A percentile compares a stretch with the other conserved stretches of the same genome.
Conservation (phyloP, 164 flowering plant species). For the Euptelea pleiosperma region DNA sequence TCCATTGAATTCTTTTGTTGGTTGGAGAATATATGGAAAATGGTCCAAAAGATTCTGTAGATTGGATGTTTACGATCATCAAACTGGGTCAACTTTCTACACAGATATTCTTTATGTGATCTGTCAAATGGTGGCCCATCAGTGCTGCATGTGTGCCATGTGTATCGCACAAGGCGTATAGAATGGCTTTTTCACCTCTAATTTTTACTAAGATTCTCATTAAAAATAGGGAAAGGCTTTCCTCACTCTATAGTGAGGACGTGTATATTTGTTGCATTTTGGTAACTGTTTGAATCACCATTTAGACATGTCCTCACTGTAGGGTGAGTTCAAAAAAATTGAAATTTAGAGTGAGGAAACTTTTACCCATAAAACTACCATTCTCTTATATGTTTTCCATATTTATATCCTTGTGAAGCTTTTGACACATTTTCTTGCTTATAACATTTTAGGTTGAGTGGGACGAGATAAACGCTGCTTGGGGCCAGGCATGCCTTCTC, state of each 20-base stretch:
- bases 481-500: constrained; percentile 99
- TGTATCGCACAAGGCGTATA: not conserved
- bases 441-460: constrained; percentile 72
- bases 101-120: too few relatives aligned
- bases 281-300: too few relatives aligned
- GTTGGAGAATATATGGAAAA: too few relatives aligned
- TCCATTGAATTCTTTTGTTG: too few relatives aligned
- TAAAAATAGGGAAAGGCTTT: not conserved
- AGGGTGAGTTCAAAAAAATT: not conserved
- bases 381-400: not conserved
- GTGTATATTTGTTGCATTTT: too few relatives aligned
- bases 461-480: constrained; percentile 99
- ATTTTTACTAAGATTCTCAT: too few relatives aligned
- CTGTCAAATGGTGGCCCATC: not conserved
- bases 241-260: not conserved
- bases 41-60: not conserved
- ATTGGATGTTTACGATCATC: not conserved
- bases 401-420: constrained; percentile 1
- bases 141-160: not conserved
- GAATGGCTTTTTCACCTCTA: not conserved
- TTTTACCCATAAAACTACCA: not conserved
- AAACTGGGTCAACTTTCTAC: not conserved
- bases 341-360: not conserved
- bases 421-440: not conserved
- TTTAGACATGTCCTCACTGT: not conserved